phyloP scores from a whole-genome alignment of 768 basidiomycete species.

The Dendrothele bispora region DNA sequence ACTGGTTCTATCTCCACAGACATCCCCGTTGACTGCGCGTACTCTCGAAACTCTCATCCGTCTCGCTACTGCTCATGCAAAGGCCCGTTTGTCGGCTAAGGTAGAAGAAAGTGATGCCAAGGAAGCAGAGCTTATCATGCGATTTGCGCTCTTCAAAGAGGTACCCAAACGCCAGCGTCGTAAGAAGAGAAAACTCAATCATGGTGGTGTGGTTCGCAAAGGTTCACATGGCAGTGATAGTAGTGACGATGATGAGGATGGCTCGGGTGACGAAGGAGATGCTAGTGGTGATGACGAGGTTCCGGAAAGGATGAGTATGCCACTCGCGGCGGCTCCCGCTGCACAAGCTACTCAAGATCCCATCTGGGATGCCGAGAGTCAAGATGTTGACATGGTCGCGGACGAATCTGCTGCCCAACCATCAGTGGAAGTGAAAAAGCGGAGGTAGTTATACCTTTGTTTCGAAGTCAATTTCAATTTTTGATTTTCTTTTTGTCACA shows the following conservation, averaged over 20 bases:
- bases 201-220: conserved; percentile 53
- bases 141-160: conserved; percentile 97
- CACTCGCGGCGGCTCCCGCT: conserved; percentile 32
- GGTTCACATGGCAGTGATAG: conserved; percentile 56
- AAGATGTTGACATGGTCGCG: conserved; percentile 62
- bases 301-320: conserved; percentile 51
- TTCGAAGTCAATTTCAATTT: conserved; percentile 1
- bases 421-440: conserved; percentile 3
- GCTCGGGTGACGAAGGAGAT: conserved; percentile 48
- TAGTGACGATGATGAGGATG: conserved; percentile 56
- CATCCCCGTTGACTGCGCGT: conserved; percentile 95
- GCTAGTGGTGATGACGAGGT: conserved; percentile 38
- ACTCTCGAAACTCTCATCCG: conserved; percentile 98
- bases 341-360: conserved; percentile 47
- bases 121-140: conserved; percentile 92
- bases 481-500: conserved; percentile 26
- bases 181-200: conserved; percentile 88
- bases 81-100: conserved; percentile 83
- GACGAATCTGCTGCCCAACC: conserved; percentile 18
- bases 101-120: conserved; percentile 85
- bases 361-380: conserved; percentile 67
- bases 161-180: conserved; percentile 79
- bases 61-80: conserved; percentile 96
- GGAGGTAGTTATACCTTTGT: conserved; percentile 2
- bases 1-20: conserved; percentile 47